These are phyloP conservation scores for Didymella lethalis DNA, from an alignment of 2,329 filamentous ascomycete genomes.

Conservation along the genomic window DNA sequence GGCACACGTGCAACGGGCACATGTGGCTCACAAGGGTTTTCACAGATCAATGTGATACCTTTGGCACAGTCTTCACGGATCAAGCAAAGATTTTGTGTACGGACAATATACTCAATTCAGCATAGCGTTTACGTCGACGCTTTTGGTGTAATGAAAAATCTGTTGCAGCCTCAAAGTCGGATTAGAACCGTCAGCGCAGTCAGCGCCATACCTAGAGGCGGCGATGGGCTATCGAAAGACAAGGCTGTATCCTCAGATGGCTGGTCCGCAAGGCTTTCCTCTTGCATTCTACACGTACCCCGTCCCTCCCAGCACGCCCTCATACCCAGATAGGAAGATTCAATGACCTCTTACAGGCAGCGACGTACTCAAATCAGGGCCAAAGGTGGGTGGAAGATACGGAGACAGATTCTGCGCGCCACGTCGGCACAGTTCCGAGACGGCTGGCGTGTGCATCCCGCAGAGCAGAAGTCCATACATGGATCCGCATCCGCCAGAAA, in stretches of 20 bases:
- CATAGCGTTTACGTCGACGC: conserved; percentile 1
- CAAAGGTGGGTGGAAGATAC: background rate
- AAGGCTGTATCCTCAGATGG: background rate
- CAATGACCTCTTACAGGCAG: background rate
- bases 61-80: background rate
- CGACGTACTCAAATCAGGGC: background rate
- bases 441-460: background rate
- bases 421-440: conserved; percentile 5
- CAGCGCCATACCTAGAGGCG: background rate
- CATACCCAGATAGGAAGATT: background rate
- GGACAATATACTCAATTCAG: background rate
- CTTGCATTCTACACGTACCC: background rate
- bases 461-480: background rate
- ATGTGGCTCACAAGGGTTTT: background rate
- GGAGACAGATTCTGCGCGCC: background rate
- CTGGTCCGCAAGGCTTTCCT: background rate
- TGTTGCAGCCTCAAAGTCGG: background rate
- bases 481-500: background rate
- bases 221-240: background rate
- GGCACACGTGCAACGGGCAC: background rate
- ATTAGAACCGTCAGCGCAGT: background rate
- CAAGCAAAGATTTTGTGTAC: background rate
- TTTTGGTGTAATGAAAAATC: conserved; percentile 1
- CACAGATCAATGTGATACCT: background rate
- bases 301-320: background rate